Conservation (phyloP, 2,329 filamentous ascomycete species). For the Mariannaea elegans region DNA sequence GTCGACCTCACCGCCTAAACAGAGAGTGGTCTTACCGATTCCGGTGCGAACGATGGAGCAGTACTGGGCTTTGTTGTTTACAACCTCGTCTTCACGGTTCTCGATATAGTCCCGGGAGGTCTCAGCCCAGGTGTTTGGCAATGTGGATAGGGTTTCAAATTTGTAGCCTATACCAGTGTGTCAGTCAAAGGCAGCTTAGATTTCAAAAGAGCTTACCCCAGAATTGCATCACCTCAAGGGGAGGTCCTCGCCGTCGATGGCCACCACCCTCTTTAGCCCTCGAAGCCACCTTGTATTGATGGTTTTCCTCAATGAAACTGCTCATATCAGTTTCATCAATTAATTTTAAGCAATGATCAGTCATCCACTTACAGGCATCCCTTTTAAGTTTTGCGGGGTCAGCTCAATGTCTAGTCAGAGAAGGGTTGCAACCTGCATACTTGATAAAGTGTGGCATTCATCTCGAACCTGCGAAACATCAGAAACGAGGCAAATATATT, state of each 20-base stretch:
- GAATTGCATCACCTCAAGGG: conserved; percentile 86
- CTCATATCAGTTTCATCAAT: conserved; percentile 7
- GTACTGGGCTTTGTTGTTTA: conserved; percentile 93
- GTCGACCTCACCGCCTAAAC: conserved; percentile 94
- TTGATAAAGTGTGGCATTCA: conserved; percentile 94
- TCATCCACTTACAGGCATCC: conserved; percentile 60
- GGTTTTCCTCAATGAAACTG: conserved; percentile 94
- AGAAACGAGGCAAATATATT: conserved; percentile 36
- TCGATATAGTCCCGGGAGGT: conserved; percentile 82
- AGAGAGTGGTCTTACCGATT: conserved; percentile 77
- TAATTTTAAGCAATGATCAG: neutral
- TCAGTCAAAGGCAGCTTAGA: neutral
- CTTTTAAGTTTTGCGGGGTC: conserved; percentile 45
- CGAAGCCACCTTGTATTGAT: conserved; percentile 73
- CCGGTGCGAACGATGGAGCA: conserved; percentile 93
- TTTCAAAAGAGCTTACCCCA: conserved; percentile 70
- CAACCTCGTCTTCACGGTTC: conserved; percentile 71
- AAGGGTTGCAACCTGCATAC: conserved; percentile 59
- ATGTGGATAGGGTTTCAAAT: conserved; percentile 85
- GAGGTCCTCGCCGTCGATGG: conserved; percentile 49
- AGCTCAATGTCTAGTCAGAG: neutral
- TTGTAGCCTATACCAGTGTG: conserved; percentile 77
- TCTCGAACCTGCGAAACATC: conserved; percentile 74
- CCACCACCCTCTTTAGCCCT: conserved; percentile 62
- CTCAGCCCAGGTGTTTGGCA: conserved; percentile 78